Percentiles rank a stretch among this genome's conserved stretches.
Evolutionary conservation across 1,284 basidiomycete genomes (phyloP).

Genomic region (Ganoderma leucocontextum): DNA sequence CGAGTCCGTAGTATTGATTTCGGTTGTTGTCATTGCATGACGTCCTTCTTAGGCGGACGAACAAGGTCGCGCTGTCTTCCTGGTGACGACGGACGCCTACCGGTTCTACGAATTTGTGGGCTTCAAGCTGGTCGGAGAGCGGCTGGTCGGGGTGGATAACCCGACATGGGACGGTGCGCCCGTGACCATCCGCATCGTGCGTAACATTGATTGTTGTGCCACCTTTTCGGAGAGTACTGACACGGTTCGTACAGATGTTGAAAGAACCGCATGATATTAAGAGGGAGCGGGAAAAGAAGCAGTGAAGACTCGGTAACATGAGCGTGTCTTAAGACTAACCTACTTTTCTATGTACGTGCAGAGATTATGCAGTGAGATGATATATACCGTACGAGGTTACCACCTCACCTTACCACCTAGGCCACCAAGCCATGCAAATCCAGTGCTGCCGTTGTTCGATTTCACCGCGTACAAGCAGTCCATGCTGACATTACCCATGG

Average conservation of each 20-base stretch:
- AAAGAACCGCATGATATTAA: neutral
- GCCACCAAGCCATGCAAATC: neutral
- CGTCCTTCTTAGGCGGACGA: constrained; percentile 10
- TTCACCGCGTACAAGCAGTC: neutral
- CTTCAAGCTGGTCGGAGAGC: constrained; percentile 11
- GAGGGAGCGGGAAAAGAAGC: neutral
- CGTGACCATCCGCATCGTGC: constrained; percentile 10
- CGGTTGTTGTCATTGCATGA: neutral
- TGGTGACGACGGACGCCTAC: constrained; percentile 16
- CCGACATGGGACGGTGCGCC: constrained; percentile 15
- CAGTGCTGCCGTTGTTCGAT: neutral
- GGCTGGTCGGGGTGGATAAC: constrained; percentile 7
- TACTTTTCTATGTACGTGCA: neutral
- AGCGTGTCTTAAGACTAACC: neutral
- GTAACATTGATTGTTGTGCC: neutral
- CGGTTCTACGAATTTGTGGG: constrained; percentile 21
- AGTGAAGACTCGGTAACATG: neutral
- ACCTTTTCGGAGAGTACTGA: neutral
- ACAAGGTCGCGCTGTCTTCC: neutral
- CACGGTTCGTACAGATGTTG: neutral
- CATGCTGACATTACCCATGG: neutral
- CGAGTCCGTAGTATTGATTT: neutral
- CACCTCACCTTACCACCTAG: neutral
- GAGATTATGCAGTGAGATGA: neutral
- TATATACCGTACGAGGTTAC: neutral